Evolutionary conservation across 495 filamentous ascomycete genomes (phyloP).

Genomic region (Trichoderma asperelloides): DNA sequence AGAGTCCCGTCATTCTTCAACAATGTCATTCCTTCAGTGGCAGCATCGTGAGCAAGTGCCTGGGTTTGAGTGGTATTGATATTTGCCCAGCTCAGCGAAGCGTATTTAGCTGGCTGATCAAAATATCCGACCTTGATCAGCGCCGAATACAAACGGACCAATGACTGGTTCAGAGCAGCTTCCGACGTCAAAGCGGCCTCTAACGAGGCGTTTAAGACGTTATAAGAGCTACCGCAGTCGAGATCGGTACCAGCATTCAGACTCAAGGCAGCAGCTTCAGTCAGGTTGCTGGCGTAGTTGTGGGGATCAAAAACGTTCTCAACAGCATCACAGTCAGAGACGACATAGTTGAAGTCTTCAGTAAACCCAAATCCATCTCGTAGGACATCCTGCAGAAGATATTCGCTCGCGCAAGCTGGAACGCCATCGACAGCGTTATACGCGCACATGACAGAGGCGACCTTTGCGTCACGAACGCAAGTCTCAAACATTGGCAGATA

Average conservation of each 20-base stretch:
- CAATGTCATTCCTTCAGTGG: slow-evolving; percentile 49
- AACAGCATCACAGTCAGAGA: slow-evolving; percentile 38
- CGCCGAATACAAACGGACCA: slow-evolving; percentile 26
- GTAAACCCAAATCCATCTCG: slow-evolving; percentile 38
- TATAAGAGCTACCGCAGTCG: slow-evolving; percentile 18
- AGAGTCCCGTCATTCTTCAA: slow-evolving; percentile 51
- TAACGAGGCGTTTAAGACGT: slow-evolving; percentile 21
- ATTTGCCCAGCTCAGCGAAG: slow-evolving; percentile 22
- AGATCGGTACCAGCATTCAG: slow-evolving; percentile 30
- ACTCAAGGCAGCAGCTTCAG: slow-evolving; percentile 26
- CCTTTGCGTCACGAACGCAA: slow-evolving; percentile 36
- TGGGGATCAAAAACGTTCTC: slow-evolving; percentile 28
- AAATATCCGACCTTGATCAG: slow-evolving; percentile 30
- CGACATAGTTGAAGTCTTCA: slow-evolving; percentile 29
- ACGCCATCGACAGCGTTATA: slow-evolving; percentile 37
- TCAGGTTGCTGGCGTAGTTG: slow-evolving; percentile 25
- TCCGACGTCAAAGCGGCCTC: slow-evolving; percentile 23
- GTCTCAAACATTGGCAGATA: slow-evolving; percentile 38
- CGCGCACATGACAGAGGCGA: slow-evolving; percentile 39
- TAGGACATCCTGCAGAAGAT: slow-evolving; percentile 33
- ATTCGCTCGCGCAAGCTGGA: slow-evolving; percentile 34
- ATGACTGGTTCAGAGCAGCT: slow-evolving; percentile 24
- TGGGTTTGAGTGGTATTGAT: slow-evolving; percentile 22
- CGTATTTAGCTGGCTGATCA: slow-evolving; percentile 21
- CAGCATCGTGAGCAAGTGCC: slow-evolving; percentile 48